A percentile compares a stretch with the other conserved stretches of the same genome.
Evolutionary conservation across 495 filamentous ascomycete genomes (phyloP).

Genomic region (Penicillium desertorum): DNA sequence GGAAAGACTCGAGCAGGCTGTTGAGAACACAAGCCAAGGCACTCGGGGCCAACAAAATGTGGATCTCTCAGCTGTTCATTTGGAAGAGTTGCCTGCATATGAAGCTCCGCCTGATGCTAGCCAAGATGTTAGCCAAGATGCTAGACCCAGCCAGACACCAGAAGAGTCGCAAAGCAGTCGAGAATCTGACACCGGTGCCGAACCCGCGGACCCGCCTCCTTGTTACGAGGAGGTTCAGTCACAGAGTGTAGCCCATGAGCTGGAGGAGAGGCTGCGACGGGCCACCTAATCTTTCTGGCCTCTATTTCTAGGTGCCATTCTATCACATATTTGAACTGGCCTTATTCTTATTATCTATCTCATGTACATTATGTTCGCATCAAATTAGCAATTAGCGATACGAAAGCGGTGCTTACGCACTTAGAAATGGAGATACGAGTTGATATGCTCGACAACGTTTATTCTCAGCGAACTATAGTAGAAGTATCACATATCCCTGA

Average conservation of each 20-base stretch:
- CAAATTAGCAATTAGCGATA: conserved; percentile 14
- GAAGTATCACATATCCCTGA: not conserved
- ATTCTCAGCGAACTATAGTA: not conserved
- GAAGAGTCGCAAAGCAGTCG: conserved; percentile 17
- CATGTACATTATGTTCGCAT: conserved; percentile 26
- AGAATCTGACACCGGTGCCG: conserved; percentile 21
- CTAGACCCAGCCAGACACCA: conserved; percentile 10
- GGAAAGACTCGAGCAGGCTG: conserved; percentile 75
- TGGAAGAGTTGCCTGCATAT: conserved; percentile 87
- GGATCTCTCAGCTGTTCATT: conserved; percentile 59
- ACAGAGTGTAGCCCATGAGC: conserved; percentile 65
- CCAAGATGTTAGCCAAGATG: conserved; percentile 13
- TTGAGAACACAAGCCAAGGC: conserved; percentile 62
- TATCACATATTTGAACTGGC: not conserved
- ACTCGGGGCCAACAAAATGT: conserved; percentile 49
- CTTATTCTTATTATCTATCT: not conserved
- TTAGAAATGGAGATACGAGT: conserved; percentile 2
- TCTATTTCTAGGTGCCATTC: not conserved
- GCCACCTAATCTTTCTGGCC: conserved; percentile 25
- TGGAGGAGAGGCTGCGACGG: conserved; percentile 50
- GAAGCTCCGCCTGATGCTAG: conserved; percentile 33
- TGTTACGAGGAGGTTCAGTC: conserved; percentile 90
- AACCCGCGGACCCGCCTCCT: conserved; percentile 80
- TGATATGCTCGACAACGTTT: not conserved
- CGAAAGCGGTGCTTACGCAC: conserved; percentile 9